Evolutionary conservation across 805 yeast species (phyloP).

Genomic region (fission yeast (Schizosaccharomyces pombe)): DNA sequence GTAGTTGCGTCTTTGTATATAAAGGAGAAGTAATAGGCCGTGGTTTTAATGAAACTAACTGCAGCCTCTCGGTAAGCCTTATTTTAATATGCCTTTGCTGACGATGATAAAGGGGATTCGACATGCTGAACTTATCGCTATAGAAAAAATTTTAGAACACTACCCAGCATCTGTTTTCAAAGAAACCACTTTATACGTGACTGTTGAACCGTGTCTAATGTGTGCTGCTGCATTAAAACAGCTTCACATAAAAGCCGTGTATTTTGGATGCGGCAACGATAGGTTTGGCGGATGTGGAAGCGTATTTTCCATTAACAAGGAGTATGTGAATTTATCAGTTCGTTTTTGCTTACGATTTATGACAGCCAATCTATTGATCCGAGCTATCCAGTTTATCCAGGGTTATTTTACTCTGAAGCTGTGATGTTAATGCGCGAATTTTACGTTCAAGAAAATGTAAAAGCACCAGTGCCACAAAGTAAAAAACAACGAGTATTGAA

Average conservation of each 20-base stretch:
- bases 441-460: slow-evolving; percentile 62
- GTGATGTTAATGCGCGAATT: slow-evolving; percentile 58
- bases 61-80: slow-evolving; percentile 31
- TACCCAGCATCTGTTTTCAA: slow-evolving; percentile 19
- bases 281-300: slow-evolving; percentile 94
- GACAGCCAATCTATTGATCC: slow-evolving; percentile 10
- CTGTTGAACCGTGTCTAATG: slow-evolving; percentile 97
- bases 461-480: slow-evolving; percentile 59
- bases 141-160: slow-evolving; percentile 26
- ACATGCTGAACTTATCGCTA: slow-evolving; percentile 82
- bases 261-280: slow-evolving; percentile 85
- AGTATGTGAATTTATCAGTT: slow-evolving; percentile 12
- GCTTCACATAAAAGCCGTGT: slow-evolving; percentile 44
- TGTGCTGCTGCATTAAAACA: slow-evolving; percentile 84
- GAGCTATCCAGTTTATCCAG: slow-evolving; percentile 45
- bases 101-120: slow-evolving; percentile 32
- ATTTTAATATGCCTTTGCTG: background rate
- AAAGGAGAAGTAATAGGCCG: slow-evolving; percentile 33
- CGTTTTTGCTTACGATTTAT: background rate
- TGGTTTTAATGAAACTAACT: slow-evolving; percentile 73
- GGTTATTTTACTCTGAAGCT: slow-evolving; percentile 59
- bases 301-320: slow-evolving; percentile 37
- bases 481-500: slow-evolving; percentile 34
- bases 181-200: slow-evolving; percentile 56
- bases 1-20: slow-evolving; percentile 53